Base-by-base conservation (phyloP, 495 filamentous ascomycete genomes). In the Penicillium alfredii region DNA sequence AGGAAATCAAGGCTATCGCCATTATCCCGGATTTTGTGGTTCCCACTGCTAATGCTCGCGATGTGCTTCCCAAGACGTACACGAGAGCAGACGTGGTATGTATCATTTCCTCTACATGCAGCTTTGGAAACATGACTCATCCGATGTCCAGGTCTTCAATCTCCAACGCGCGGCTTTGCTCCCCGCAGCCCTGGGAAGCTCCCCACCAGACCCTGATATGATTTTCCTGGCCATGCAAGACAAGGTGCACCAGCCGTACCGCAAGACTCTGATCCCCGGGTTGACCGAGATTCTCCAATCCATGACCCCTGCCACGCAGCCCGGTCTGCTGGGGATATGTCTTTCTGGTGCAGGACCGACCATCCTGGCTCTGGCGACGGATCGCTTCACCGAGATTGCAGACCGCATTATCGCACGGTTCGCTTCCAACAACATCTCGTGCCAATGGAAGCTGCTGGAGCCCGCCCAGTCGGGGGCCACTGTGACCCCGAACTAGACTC, bases 191-290 rank as follows among this genome's bases (percentile, higher is more conserved):
- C 68, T 98, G 42, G 88, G 88, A 29, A 75, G 82, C 44, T 86
- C 81, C 10, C 92, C 92, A 5, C 90, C 88, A n/a, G 81, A 95
- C 53, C 77, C 90, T 24, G 82, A 88, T 43, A 81, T 88, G 60
- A 97, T 98, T 56, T 94, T 87, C 67, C 73, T 88, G 17, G 90
- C 86, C 17, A 98, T 98, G 92, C 88, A 94, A 63, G 92, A 98
- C 66, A 92, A 87, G 59, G 72, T 98, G 24, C 92, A 98, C 61
- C 92, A 98, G 60, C 90, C 86, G 7, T 95, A 97, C 63, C 80
- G 92, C 27, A 79, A 85, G 57, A 81, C 72, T 8, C 72, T 98
- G 32, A 89, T 98, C 43, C 92, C 90, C 2, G 89, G 92, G 1
- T 66, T 98, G 35, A 81, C 82, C n/a, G 84, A 93, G 51, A 85